Conservation (phyloP, 78 protist genomes). For the Neovahlkampfia damariscottae region DNA sequence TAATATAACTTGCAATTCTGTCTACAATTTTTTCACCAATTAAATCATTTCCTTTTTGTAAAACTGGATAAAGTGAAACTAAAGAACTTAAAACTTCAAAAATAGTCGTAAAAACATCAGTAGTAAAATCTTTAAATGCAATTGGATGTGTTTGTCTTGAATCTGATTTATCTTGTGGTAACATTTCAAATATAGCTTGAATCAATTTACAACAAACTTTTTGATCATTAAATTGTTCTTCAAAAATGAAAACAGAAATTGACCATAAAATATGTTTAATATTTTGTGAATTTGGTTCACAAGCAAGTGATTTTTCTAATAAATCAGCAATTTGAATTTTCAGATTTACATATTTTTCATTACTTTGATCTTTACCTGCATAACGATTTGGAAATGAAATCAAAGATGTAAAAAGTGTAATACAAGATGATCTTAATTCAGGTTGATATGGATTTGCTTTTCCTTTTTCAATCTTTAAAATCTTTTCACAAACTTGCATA, state of each 20-base stretch:
- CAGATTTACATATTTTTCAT: not conserved
- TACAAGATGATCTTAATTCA: not conserved
- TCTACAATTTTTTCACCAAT: not conserved
- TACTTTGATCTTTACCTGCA: not conserved
- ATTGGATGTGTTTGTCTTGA: no score
- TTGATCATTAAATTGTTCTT: not conserved
- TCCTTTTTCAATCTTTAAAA: not conserved
- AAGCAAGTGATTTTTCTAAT: not conserved
- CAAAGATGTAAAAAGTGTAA: not conserved
- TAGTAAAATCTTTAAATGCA: not conserved
- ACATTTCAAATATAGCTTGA: not conserved
- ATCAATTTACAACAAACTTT: not conserved
- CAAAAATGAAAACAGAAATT: not conserved
- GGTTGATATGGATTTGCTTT: not conserved
- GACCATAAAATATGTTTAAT: not conserved
- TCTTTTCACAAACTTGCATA: not conserved
- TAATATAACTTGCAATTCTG: not conserved
- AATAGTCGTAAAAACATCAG: not conserved
- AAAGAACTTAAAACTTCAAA: not conserved
- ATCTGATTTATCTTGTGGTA: not conserved
- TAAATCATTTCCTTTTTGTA: not conserved
- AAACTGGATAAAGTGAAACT: not conserved
- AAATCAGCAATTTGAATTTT: not conserved
- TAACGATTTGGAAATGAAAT: conserved; percentile 9
- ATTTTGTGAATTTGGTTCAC: not conserved